Percentiles rank a stretch among this genome's conserved stretches.
These are phyloP conservation scores for Protostelium mycophagum DNA, from an alignment of 78 protist species.

Conservation along the genomic window DNA sequence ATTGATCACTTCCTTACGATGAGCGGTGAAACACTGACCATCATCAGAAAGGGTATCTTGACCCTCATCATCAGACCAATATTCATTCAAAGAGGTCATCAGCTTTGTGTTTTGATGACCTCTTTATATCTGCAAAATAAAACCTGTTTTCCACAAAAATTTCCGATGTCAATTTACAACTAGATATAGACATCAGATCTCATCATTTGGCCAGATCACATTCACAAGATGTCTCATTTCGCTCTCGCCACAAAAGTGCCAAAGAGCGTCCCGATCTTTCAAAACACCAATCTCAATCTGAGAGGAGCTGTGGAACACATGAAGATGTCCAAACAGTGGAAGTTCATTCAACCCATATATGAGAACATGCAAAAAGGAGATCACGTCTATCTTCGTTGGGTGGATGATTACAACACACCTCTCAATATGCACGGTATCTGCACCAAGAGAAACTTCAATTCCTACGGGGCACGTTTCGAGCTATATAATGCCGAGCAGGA, in stretches of 20 bases:
- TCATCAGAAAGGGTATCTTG: too few species aligned
- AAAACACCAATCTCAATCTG: neutral
- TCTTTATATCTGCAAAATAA: too few species aligned
- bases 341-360: neutral
- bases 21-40: too few species aligned
- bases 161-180: neutral
- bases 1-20: too few species aligned
- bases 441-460: neutral
- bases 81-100: neutral
- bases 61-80: neutral
- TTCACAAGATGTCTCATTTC: neutral
- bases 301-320: neutral
- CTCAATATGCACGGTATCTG: neutral
- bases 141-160: too few species aligned
- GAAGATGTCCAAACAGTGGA: neutral
- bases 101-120: too few species aligned
- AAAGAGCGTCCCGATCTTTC: neutral
- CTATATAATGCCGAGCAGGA: neutral
- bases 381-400: neutral
- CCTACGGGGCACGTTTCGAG: neutral
- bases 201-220: too few species aligned
- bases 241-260: neutral
- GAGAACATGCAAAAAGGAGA: neutral
- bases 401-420: neutral
- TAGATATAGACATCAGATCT: neutral